Conservation (phyloP, 2,329 filamentous ascomycete species). For the Neofusicoccum sp. region DNA sequence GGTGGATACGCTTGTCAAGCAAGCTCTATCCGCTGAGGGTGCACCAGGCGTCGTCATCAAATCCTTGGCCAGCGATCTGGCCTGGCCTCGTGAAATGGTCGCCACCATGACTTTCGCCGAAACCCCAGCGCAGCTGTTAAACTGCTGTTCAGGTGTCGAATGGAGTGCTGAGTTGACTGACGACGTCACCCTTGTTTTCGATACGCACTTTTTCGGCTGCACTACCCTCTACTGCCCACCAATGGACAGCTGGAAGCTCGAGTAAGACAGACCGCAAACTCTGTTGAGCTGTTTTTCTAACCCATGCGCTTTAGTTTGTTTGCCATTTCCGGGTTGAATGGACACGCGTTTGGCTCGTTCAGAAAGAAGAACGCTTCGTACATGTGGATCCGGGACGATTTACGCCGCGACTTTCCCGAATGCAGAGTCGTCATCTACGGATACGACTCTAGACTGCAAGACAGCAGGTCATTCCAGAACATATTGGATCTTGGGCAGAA, state of each 20-base stretch:
- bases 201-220: neutral
- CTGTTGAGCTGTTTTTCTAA: neutral
- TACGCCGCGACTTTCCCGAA: neutral
- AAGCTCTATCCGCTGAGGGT: too few relatives aligned
- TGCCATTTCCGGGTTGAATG: neutral
- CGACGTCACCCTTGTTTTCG: neutral
- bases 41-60: too few relatives aligned
- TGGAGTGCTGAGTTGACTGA: too few relatives aligned
- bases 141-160: too few relatives aligned
- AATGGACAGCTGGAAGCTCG: neutral
- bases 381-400: neutral
- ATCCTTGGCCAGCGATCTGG: too few relatives aligned
- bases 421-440: neutral
- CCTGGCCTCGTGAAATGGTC: too few relatives aligned
- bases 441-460: neutral
- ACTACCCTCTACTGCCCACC: neutral
- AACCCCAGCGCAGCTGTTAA: too few relatives aligned
- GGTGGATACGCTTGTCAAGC: too few relatives aligned
- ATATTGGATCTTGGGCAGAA: neutral
- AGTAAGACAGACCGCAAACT: neutral
- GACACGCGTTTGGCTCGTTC: neutral
- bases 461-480: neutral
- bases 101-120: too few relatives aligned
- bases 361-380: neutral
- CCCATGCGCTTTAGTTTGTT: neutral